Percentiles rank a stretch among this genome's conserved stretches.
Conservation (phyloP, 2,329 filamentous ascomycete species). For the Aspergillus fumigatiaffinis region DNA sequence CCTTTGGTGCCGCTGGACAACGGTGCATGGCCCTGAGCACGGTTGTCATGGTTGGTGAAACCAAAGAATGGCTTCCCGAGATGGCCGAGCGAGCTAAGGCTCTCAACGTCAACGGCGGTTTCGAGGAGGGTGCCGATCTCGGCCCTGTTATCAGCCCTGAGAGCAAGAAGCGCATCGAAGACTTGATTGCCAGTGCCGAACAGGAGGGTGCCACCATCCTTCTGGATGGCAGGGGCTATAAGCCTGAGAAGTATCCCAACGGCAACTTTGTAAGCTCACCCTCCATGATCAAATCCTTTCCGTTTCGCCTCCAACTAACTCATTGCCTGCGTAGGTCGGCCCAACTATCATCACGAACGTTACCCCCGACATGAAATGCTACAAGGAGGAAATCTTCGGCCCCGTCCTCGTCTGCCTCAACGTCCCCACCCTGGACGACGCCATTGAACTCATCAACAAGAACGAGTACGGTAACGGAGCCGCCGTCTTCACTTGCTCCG, state of each 20-base stretch:
- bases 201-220: conserved; percentile 62
- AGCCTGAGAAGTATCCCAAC: conserved; percentile 61
- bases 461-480: conserved; percentile 67
- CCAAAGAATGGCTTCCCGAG: conserved; percentile 62
- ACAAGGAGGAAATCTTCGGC: conserved; percentile 64
- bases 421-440: conserved; percentile 57
- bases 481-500: conserved; percentile 62
- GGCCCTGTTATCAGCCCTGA: conserved; percentile 62
- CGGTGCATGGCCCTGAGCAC: conserved; percentile 67
- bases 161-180: conserved; percentile 61
- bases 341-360: conserved; percentile 64
- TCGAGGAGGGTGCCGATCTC: conserved; percentile 60
- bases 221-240: conserved; percentile 58
- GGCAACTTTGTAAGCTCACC: conserved; percentile 58
- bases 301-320: not conserved
- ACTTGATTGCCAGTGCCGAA: conserved; percentile 58
- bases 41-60: conserved; percentile 61
- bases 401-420: conserved; percentile 62
- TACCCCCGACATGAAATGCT: conserved; percentile 63
- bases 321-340: conserved; percentile 45
- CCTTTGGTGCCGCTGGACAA: conserved; percentile 66
- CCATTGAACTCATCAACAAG: conserved; percentile 60
- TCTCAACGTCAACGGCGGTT: conserved; percentile 59
- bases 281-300: not conserved
- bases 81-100: conserved; percentile 60